Evolutionary conservation across 1,139 yeast genomes (phyloP), one percentile per base, ranked within the genome.

Genomic region (Debaryomyces fabryi): DNA sequence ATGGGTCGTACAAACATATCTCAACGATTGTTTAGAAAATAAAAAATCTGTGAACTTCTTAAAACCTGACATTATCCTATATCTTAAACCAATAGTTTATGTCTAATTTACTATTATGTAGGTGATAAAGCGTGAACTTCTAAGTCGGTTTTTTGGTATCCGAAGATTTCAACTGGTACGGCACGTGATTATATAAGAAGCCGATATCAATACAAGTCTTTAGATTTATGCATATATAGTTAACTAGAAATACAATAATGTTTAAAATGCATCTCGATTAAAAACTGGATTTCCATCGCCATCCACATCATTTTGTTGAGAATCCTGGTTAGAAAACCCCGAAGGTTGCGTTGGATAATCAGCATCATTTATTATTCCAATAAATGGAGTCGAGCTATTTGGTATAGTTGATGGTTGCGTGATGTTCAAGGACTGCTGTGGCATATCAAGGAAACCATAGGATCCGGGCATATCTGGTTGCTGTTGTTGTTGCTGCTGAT

Each of bases 1-100:
- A 59, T 81, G 86, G 42, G 80, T 75, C 42, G 80, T 67, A 57
- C 74, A 74, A 47, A 76, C 63, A 55, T 76, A 75, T 58, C 59
- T 72, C 54, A 76, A 63, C 3, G 77, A 62, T 57, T 74, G 68
- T 58, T 74, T 76, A 52, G 73, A 68, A 58, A 76, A 75, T 49
- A 76, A 52, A 45, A 61, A 63, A 52, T 69, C 74, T 32, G 71
- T 62, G 55, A 71, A 68, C 53, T 64, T 70, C 58, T 68, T 64
- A 46, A 65, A 65, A 6, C 59, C 54, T 35, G 69, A 64, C 70
- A 65, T 65, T 32, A 7, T 42, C 24, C 13, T 15, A 21, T 32
- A 25, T 7, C 15, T 24, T 24, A 41, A 27, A 6, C 13, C 29
- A 27, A 27, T 27, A 27, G 12, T 27, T 13, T 20, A 32, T 32